These are phyloP conservation scores for Osmanthus fragrans DNA, from an alignment of 257 asterid species.

Conservation along the genomic window DNA sequence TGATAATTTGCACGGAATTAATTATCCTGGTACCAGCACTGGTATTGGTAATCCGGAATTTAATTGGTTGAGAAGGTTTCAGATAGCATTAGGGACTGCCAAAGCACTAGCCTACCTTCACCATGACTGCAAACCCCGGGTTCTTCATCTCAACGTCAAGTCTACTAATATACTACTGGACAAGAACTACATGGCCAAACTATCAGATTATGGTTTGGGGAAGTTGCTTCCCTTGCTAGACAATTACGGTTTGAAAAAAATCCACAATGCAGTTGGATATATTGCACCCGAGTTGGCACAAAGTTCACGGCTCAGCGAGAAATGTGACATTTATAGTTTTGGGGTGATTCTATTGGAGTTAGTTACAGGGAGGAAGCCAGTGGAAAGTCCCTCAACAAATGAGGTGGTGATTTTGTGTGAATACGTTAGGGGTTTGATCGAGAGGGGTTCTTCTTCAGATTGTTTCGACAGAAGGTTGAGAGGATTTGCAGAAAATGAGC, in stretches of 20 bases:
- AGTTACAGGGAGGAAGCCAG: slow-evolving; percentile 88
- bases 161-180: slow-evolving; percentile 76
- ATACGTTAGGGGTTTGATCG: slow-evolving; percentile 64
- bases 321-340: slow-evolving; percentile 81
- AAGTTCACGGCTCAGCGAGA: slow-evolving; percentile 63
- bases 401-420: slow-evolving; percentile 83
- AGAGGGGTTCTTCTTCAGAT: slow-evolving; percentile 59
- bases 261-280: slow-evolving; percentile 86
- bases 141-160: slow-evolving; percentile 84
- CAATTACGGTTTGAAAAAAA: slow-evolving; percentile 49
- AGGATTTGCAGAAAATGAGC: slow-evolving; percentile 71
- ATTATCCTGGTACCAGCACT: slow-evolving; percentile 68
- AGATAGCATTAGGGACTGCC: slow-evolving; percentile 77
- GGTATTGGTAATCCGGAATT: slow-evolving; percentile 66
- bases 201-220: slow-evolving; percentile 76
- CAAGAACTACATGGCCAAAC: slow-evolving; percentile 48
- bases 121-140: slow-evolving; percentile 87
- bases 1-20: slow-evolving; percentile 67
- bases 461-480: slow-evolving; percentile 71
- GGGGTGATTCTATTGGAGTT: slow-evolving; percentile 79
- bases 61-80: slow-evolving; percentile 76
- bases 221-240: slow-evolving; percentile 69
- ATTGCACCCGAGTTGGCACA: slow-evolving; percentile 92
- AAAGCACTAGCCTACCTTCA: slow-evolving; percentile 80
- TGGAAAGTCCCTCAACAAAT: slow-evolving; percentile 54